These are phyloP conservation scores for Kodamaea arcana DNA, from an alignment of 1,139 yeast species.

Conservation along the genomic window DNA sequence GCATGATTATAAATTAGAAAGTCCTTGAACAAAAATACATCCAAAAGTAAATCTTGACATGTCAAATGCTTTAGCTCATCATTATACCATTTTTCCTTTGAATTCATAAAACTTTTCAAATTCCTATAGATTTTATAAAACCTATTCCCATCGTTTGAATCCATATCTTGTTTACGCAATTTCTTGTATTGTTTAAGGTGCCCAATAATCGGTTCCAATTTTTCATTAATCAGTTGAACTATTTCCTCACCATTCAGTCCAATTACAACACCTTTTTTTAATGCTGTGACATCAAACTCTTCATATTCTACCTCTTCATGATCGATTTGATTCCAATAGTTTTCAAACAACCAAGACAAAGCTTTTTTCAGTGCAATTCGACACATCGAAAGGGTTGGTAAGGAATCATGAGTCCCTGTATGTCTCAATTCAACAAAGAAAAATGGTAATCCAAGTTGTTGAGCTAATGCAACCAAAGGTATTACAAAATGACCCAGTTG, in stretches of 20 bases:
- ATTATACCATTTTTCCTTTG: slow-evolving; percentile 7
- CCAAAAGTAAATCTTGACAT: slow-evolving; percentile 10
- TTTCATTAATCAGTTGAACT: slow-evolving; percentile 1
- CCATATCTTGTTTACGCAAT: slow-evolving; percentile 45
- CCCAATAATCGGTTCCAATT: slow-evolving; percentile 2
- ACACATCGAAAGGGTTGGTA: slow-evolving; percentile 69
- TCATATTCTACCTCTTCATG: slow-evolving; percentile 22
- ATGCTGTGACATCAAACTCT: slow-evolving; percentile 13
- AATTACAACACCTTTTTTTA: background rate
- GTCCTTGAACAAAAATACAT: slow-evolving; percentile 20
- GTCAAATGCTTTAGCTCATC: slow-evolving; percentile 2
- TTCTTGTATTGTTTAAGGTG: slow-evolving; percentile 30
- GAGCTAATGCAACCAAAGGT: slow-evolving; percentile 75
- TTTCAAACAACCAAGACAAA: slow-evolving; percentile 65
- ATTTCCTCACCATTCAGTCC: background rate
- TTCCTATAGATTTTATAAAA: slow-evolving; percentile 37
- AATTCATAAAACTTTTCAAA: slow-evolving; percentile 15
- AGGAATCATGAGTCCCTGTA: slow-evolving; percentile 82
- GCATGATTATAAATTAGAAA: slow-evolving; percentile 26
- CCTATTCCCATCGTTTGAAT: slow-evolving; percentile 35
- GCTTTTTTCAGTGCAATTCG: slow-evolving; percentile 59
- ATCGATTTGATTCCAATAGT: slow-evolving; percentile 64
- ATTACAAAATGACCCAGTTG: slow-evolving; percentile 79
- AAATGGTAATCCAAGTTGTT: slow-evolving; percentile 63
- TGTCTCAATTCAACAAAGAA: slow-evolving; percentile 89